Percentiles rank a stretch among this genome's conserved stretches.
Conservation (phyloP, 371 early-diverging fungal species). For the Mucor velutinosus region DNA sequence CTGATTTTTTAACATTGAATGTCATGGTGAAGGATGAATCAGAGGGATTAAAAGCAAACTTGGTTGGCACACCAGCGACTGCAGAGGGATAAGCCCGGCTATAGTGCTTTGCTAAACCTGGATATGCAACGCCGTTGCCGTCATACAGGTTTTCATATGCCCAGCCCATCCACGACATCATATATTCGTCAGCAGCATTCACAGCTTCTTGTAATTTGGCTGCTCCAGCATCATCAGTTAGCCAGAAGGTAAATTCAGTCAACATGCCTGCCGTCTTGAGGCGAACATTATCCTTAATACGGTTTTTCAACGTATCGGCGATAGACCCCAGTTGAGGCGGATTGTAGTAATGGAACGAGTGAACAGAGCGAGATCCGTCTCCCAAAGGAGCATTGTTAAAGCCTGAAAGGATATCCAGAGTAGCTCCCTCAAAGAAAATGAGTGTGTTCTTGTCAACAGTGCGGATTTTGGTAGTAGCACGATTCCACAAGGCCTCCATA, state of each 20-base stretch:
- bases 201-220: conserved; percentile 15
- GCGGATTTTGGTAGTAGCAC: conserved; percentile 48
- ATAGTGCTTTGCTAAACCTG: conserved; percentile 31
- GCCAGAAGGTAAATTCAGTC: conserved; percentile 50
- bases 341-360: conserved; percentile 38
- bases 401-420: conserved; percentile 48
- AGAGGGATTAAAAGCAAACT: conserved; percentile 13
- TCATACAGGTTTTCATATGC: conserved; percentile 46
- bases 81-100: conserved; percentile 47
- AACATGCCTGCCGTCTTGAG: conserved; percentile 39
- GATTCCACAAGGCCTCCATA: conserved; percentile 55
- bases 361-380: conserved; percentile 40
- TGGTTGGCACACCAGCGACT: conserved; percentile 32
- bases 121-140: conserved; percentile 17
- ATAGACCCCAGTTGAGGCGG: conserved; percentile 45
- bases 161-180: conserved; percentile 54
- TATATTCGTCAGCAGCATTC: conserved; percentile 30
- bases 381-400: conserved; percentile 56
- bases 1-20: conserved; percentile 9
- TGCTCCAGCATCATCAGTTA: conserved; percentile 21
- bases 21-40: conserved; percentile 15
- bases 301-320: conserved; percentile 35
- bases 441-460: conserved; percentile 46
- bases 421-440: conserved; percentile 56
- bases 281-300: conserved; percentile 37